These are phyloP conservation scores for Saturnispora hagleri DNA, from an alignment of 805 yeast species.

Conservation along the genomic window DNA sequence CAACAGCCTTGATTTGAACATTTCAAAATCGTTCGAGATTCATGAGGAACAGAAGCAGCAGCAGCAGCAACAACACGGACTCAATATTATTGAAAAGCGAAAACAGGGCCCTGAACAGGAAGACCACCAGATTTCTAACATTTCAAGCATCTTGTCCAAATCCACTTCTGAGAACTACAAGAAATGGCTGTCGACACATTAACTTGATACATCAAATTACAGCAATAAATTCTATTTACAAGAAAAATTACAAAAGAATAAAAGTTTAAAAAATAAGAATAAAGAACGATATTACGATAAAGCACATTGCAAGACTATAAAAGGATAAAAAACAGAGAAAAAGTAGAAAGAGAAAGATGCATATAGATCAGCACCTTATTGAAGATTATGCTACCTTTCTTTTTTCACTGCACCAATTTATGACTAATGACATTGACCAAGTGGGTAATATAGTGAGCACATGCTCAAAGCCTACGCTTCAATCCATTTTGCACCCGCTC, in stretches of 20 bases:
- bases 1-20: conserved; percentile 25
- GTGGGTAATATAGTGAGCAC: neutral
- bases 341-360: neutral
- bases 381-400: neutral
- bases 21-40: neutral
- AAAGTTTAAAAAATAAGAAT: neutral
- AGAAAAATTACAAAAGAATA: neutral
- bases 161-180: conserved; percentile 27
- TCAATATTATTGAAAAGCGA: neutral
- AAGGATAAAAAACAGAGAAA: neutral
- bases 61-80: neutral
- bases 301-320: neutral
- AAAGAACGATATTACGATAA: neutral
- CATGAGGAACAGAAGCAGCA: neutral
- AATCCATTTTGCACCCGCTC: neutral
- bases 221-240: neutral
- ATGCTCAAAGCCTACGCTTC: neutral
- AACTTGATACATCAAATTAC: neutral
- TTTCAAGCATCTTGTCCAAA: conserved; percentile 22
- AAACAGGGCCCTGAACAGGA: neutral
- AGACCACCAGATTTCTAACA: conserved; percentile 17
- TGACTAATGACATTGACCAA: neutral
- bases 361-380: too few relatives aligned
- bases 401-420: neutral
- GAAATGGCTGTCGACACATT: conserved; percentile 25